Conservation (phyloP, 1,284 basidiomycete species). For the Ustilago lituana region DNA sequence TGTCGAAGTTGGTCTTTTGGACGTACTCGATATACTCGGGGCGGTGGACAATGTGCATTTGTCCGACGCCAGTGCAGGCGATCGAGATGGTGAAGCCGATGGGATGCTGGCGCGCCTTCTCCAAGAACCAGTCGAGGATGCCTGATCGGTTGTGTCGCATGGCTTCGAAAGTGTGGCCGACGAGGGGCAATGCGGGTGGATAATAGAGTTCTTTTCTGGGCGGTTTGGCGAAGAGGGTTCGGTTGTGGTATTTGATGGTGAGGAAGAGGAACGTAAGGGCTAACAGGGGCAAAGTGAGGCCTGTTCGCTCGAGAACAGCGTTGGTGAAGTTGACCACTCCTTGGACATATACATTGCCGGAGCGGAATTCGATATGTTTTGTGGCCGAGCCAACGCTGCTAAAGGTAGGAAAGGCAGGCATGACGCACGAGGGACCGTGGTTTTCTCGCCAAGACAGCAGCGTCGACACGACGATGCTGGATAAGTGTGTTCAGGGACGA, state of each 20-base stretch:
- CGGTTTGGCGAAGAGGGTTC: slow-evolving; percentile 24
- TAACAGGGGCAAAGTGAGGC: slow-evolving; percentile 21
- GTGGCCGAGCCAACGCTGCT: slow-evolving; percentile 13
- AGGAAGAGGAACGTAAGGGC: slow-evolving; percentile 25
- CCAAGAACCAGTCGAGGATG: slow-evolving; percentile 33
- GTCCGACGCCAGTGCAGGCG: slow-evolving; percentile 20
- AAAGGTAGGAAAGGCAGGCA: slow-evolving; percentile 32
- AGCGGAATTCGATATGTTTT: slow-evolving; percentile 22
- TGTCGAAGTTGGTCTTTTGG: slow-evolving; percentile 65
- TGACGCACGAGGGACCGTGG: not conserved
- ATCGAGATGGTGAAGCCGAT: slow-evolving; percentile 32
- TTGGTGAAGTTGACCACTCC: slow-evolving; percentile 11
- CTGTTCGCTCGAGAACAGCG: slow-evolving; percentile 16
- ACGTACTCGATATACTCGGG: slow-evolving; percentile 63
- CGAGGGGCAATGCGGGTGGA: slow-evolving; percentile 28
- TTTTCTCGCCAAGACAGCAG: too few relatives aligned
- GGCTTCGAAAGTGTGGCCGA: slow-evolving; percentile 34
- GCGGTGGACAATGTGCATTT: slow-evolving; percentile 41
- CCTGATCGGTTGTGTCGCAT: slow-evolving; percentile 7
- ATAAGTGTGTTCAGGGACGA: too few relatives aligned
- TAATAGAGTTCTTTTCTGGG: slow-evolving; percentile 34
- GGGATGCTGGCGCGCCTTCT: slow-evolving; percentile 9
- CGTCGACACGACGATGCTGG: not conserved
- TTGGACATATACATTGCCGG: slow-evolving; percentile 30
- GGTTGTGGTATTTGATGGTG: slow-evolving; percentile 42